A percentile compares a stretch with the other conserved stretches of the same genome.
Evolutionary conservation across 441 rosid species (phyloP).

Genomic region (Metrosideros polymorpha): DNA sequence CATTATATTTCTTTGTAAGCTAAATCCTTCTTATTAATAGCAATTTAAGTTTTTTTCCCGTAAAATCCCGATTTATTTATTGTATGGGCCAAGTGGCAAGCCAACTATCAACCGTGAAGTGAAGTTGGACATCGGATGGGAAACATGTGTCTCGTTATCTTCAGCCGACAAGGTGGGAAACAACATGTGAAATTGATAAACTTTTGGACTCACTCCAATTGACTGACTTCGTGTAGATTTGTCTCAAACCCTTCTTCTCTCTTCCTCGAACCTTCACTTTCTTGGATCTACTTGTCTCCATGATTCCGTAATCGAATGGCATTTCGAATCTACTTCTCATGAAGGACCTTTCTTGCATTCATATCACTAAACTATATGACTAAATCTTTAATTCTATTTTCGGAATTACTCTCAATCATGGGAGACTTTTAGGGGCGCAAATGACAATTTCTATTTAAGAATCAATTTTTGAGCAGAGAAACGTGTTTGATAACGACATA

Average conservation of each 20-base stretch:
- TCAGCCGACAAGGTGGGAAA: not conserved
- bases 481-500: too few species aligned
- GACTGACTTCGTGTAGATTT: not conserved
- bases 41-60: not conserved
- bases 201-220: not conserved
- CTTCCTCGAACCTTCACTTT: not conserved
- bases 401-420: not conserved
- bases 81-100: not conserved
- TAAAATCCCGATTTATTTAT: not conserved
- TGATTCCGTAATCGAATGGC: not conserved
- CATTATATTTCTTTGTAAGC: not conserved
- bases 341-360: not conserved
- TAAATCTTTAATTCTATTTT: not conserved
- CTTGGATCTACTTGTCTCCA: not conserved
- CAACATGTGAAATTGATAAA: not conserved
- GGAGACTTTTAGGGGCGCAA: too few species aligned
- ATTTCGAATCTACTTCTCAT: not conserved
- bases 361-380: not conserved
- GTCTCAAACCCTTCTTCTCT: not conserved
- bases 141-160: not conserved
- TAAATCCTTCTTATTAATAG: not conserved
- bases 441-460: too few species aligned
- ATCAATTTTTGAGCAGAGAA: too few species aligned
- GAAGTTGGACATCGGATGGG: not conserved
- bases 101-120: not conserved